Evolutionary conservation across 495 filamentous ascomycete species (phyloP).

Genomic region (Penicillium desertorum): DNA sequence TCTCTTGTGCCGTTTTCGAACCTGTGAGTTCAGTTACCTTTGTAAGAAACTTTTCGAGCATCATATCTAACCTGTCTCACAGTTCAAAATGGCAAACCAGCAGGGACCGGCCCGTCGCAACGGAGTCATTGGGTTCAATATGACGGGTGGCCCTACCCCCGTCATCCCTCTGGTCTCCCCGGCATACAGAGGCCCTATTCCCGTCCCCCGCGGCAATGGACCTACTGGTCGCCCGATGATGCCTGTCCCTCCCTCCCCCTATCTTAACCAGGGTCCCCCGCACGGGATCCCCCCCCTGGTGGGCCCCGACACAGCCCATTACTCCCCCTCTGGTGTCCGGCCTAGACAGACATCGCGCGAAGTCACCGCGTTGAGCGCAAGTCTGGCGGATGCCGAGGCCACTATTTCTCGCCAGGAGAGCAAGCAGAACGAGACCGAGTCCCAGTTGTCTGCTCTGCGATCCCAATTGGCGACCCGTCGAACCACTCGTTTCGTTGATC

Average conservation of each 20-base stretch:
- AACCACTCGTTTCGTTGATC: not conserved
- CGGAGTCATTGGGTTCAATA: not conserved
- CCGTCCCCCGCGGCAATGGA: too few species aligned
- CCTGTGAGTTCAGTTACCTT: not conserved
- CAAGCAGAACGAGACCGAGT: not conserved
- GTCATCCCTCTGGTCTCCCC: not conserved
- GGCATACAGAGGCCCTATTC: too few species aligned
- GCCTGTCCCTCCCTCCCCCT: too few species aligned
- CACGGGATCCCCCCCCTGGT: conserved; percentile 5
- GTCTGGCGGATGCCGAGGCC: not conserved
- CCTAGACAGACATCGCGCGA: not conserved
- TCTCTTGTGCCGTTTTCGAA: too few species aligned
- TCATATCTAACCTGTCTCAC: not conserved
- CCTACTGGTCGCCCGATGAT: too few species aligned
- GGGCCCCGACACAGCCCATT: conserved; percentile 5
- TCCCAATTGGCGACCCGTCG: not conserved
- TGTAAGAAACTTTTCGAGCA: not conserved
- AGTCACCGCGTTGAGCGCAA: not conserved
- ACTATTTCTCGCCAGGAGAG: not conserved
- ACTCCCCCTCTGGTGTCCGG: not conserved
- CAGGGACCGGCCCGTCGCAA: not conserved
- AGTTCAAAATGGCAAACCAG: not conserved
- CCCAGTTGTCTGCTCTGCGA: not conserved
- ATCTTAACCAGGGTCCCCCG: conserved; percentile 6
- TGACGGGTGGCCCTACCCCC: not conserved